Evolutionary conservation across 2,329 filamentous ascomycete species (phyloP), one percentile per base, ranked within the genome.

Genomic region (Chaetomium strumarium): DNA sequence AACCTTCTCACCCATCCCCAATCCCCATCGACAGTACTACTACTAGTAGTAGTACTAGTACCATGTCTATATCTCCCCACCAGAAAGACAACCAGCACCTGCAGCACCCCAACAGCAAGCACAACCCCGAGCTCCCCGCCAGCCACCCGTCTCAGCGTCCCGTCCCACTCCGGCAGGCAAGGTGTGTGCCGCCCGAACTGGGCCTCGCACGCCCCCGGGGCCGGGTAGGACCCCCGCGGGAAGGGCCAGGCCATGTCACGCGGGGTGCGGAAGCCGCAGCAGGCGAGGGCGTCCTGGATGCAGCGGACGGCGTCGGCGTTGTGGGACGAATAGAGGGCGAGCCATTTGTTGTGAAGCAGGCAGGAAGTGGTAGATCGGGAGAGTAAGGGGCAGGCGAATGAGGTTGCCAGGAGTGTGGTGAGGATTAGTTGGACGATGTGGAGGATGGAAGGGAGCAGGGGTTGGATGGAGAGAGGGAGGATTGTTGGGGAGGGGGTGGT

Each of bases 201-300:
- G 39, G 13, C 20, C 36, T 48, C 54, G 16, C 59, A 55, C 2
- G 13, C 16, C 4, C 17, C 9, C 1, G 29, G 29, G 0, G 31
- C 17, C 12, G 36, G 42, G 11, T 39, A 31, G 1, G 66, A 7
- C 5, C 50, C 48, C 2, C 39, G 56, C 0, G 72, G 72, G 53
- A 86, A 87, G 0, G 85, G 86, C 71, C 77, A 88, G 0, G 79
- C 77, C 58, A 77, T 79, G 61, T 90, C 84, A 30, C 64, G 66
- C 29, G 80, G 63, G 5, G 72, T 75, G 51, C 74, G 74, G 33
- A 87, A 71, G 0, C 86, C 86, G 59, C 86, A 90, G 69, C 86
- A 90, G 8, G 76, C 64, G 31, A 87, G 76, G 0, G 75, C 66
- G 62, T 89, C 81, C 62, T 90, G 86, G 46, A 90, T 84, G 2